These are phyloP conservation scores for Angomonas deanei DNA, from an alignment of 208 protist species.

Conservation along the genomic window DNA sequence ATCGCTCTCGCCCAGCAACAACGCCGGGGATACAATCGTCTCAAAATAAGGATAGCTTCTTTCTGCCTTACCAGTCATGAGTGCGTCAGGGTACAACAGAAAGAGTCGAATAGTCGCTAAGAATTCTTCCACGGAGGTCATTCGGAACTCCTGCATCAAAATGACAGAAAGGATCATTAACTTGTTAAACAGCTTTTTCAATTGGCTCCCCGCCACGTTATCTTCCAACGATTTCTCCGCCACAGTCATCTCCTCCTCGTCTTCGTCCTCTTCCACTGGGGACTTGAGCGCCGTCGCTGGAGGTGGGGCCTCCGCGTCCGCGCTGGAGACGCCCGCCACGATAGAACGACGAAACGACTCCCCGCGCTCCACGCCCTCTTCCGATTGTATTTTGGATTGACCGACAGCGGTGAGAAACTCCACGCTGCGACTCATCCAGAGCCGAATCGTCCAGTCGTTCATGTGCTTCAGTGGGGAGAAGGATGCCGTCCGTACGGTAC, in stretches of 20 bases:
- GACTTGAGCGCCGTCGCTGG: too few species aligned
- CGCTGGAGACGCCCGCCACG: neutral
- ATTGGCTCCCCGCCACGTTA: neutral
- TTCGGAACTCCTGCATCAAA: neutral
- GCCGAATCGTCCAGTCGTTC: neutral
- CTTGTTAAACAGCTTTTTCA: slow-evolving; percentile 1
- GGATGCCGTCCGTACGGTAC: neutral
- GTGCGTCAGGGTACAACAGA: neutral
- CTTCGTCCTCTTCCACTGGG: neutral
- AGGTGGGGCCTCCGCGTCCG: neutral
- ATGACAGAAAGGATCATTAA: neutral
- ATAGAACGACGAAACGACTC: neutral
- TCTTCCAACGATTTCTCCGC: neutral
- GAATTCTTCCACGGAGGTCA: neutral
- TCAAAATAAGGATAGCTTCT: neutral
- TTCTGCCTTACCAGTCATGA: neutral
- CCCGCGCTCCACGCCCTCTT: neutral
- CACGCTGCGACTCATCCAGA: neutral
- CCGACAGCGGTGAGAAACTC: neutral
- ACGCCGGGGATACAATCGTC: neutral
- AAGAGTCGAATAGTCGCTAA: neutral
- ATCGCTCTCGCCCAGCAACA: neutral
- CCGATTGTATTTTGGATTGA: neutral
- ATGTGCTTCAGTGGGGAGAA: neutral
- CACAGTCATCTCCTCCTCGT: neutral